Conservation (phyloP, 2,329 filamentous ascomycete genomes). For the Sclerotinia trifoliorum region DNA sequence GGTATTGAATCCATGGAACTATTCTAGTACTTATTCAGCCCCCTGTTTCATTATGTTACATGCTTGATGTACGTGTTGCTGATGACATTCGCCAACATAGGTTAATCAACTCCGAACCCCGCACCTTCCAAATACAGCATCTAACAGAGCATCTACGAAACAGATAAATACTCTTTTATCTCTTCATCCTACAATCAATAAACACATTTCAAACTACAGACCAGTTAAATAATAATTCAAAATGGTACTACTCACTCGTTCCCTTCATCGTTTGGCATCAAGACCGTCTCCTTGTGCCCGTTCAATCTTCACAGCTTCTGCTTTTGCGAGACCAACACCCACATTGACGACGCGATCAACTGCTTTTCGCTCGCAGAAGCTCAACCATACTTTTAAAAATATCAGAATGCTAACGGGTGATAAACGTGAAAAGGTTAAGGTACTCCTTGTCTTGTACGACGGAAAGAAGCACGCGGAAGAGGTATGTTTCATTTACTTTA, state of each 20-base stretch:
- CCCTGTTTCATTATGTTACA: not conserved
- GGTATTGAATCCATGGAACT: not conserved
- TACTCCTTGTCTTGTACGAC: constrained; percentile 92
- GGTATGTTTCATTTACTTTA: constrained; percentile 41
- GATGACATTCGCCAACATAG: not conserved
- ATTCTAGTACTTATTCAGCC: not conserved
- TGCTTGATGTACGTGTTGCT: not conserved
- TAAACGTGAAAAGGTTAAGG: constrained; percentile 71
- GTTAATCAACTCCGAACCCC: constrained; percentile 3
- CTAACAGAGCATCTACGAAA: not conserved
- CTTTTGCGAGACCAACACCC: constrained; percentile 30
- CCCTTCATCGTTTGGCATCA: constrained; percentile 34
- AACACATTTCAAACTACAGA: not conserved
- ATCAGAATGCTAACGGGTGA: constrained; percentile 39
- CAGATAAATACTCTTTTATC: constrained; percentile 12
- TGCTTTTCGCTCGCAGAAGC: constrained; percentile 9
- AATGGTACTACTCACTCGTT: constrained; percentile 48
- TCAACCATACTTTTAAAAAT: constrained; percentile 31
- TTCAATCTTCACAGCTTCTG: constrained; percentile 27
- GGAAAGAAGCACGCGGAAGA: constrained; percentile 82
- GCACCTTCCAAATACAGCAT: constrained; percentile 7
- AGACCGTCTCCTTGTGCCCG: constrained; percentile 25
- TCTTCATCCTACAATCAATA: constrained; percentile 1
- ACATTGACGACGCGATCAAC: constrained; percentile 13
- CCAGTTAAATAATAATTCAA: constrained; percentile 39